Evolutionary conservation across 2,329 filamentous ascomycete genomes (phyloP), one percentile per base, ranked within the genome.

Genomic region (Venturia pyrina): DNA sequence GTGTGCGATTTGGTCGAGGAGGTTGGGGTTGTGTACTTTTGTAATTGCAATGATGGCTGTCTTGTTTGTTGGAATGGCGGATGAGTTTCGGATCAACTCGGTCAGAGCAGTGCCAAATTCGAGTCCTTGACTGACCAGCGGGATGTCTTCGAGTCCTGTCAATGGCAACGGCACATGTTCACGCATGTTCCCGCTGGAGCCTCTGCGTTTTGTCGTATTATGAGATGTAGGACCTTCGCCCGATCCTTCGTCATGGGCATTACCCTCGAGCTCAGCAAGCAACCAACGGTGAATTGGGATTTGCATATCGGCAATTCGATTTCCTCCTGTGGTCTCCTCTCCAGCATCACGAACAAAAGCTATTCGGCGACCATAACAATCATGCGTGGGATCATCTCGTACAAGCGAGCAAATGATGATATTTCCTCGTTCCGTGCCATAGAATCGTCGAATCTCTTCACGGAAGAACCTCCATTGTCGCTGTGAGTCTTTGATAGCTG

Each of bases 371-470:
- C 70, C 70, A 44, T 71, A 71, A 43, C 70, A 72, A 44, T 72
- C 70, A 3, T 46, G 67, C 11, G 69, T 68, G 1, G 70, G 70
- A 50, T 71, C 67, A 65, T 72, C 70, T 15, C 70, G 69, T 2
- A 72, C 67, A 6, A 72, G 44, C 17, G 70, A 67, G 57, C 70
- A 72, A 10, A 72, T 70, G 41, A 72, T 69, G 48, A 72, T 70
- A 41, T 72, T 72, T 24, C 70, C 70, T n/a, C 69, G 66, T 57
- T 72, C 69, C 10, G 69, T 68, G 46, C 70, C 70, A 53, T 71
- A 69, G 3, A 68, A 67, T 21, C 70, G 69, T 24, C 70, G 65
- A n/a, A 72, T 70, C 10, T 70, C 66, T 46, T 72, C 70, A 21
- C 70, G 64, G 57, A 72, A 72, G 43, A 71, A 67, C 32, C 69